phyloP scores from a whole-genome alignment of 1,139 yeast genomes.

The Hemisphaericaspora xylanilytica region DNA sequence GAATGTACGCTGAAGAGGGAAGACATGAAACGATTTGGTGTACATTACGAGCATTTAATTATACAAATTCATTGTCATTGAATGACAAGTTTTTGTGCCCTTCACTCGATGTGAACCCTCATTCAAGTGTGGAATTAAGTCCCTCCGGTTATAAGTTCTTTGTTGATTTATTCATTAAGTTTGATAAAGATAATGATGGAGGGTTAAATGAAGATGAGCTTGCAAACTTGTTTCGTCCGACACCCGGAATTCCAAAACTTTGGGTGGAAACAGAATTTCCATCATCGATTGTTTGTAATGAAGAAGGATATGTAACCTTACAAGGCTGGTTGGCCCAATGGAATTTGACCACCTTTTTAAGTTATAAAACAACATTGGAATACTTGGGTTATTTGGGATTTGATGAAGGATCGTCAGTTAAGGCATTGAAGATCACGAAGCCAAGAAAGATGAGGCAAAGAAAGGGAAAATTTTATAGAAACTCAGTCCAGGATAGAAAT shows the following conservation, averaged over 20 bases:
- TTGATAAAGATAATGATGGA: conserved; percentile 94
- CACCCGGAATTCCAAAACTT: conserved; percentile 85
- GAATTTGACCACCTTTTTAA: conserved; percentile 91
- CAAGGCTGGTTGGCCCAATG: conserved; percentile 99
- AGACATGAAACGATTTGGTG: conserved; percentile 98
- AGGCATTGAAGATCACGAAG: conserved; percentile 79
- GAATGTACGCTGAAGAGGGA: conserved; percentile 83
- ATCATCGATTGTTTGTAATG: conserved; percentile 80
- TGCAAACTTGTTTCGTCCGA: conserved; percentile 67
- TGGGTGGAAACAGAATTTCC: conserved; percentile 92
- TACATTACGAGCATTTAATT: conserved; percentile 78
- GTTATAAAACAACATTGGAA: conserved; percentile 78
- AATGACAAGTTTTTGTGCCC: conserved; percentile 79
- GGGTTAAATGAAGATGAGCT: conserved; percentile 79
- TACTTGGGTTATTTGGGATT: conserved; percentile 89
- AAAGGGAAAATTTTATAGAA: conserved; percentile 65
- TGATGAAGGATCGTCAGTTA: conserved; percentile 50
- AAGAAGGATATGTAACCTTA: conserved; percentile 80
- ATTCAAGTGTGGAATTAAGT: conserved; percentile 84
- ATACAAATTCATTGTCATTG: conserved; percentile 85
- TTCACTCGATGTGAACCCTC: conserved; percentile 67
- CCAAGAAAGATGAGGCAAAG: conserved; percentile 67
- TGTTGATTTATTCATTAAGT: conserved; percentile 82
- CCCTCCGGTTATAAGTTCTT: conserved; percentile 92
- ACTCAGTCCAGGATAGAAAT: conserved; percentile 74